A percentile compares a stretch with the other conserved stretches of the same genome.
phyloP scores from a whole-genome alignment of 768 basidiomycete genomes.

The Pisolithus tinctorius region DNA sequence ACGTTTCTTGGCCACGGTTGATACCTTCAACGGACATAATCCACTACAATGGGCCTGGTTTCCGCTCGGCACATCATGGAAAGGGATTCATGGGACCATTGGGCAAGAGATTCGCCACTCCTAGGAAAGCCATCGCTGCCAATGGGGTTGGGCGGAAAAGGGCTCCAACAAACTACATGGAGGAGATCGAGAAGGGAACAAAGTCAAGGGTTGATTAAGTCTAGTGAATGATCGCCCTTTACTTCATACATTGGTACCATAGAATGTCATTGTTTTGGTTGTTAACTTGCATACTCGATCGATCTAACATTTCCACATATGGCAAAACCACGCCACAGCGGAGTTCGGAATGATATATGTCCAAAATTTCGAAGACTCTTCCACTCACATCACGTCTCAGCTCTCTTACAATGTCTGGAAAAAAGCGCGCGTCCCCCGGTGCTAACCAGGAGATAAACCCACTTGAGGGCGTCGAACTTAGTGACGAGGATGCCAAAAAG shows the following conservation, averaged over 20 bases:
- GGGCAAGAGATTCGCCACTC: conserved; percentile 26
- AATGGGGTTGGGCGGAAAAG: conserved; percentile 34
- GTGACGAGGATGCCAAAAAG: conserved; percentile 66
- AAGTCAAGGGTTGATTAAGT: conserved; percentile 71
- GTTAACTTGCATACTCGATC: too few relatives aligned
- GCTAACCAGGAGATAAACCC: conserved; percentile 68
- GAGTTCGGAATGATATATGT: conserved; percentile 21
- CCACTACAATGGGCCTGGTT: conserved; percentile 86
- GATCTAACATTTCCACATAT: neutral
- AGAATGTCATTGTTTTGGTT: neutral
- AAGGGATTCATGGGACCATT: conserved; percentile 53
- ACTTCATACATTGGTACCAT: neutral
- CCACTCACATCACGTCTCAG: neutral
- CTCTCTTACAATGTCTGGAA: conserved; percentile 31
- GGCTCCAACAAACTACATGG: conserved; percentile 34
- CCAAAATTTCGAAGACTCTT: conserved; percentile 15
- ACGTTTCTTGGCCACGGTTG: conserved; percentile 91
- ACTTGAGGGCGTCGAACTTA: conserved; percentile 59
- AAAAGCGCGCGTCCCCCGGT: conserved; percentile 78
- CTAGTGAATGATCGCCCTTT: neutral
- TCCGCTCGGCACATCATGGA: conserved; percentile 68
- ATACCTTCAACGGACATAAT: conserved; percentile 73
- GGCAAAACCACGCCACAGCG: conserved; percentile 13
- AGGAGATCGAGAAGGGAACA: conserved; percentile 77
- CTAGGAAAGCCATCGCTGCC: conserved; percentile 32